Percentiles rank a stretch among this genome's conserved stretches.
Evolutionary conservation across 2,329 filamentous ascomycete genomes (phyloP).

Genomic region (Davidsoniella australis): DNA sequence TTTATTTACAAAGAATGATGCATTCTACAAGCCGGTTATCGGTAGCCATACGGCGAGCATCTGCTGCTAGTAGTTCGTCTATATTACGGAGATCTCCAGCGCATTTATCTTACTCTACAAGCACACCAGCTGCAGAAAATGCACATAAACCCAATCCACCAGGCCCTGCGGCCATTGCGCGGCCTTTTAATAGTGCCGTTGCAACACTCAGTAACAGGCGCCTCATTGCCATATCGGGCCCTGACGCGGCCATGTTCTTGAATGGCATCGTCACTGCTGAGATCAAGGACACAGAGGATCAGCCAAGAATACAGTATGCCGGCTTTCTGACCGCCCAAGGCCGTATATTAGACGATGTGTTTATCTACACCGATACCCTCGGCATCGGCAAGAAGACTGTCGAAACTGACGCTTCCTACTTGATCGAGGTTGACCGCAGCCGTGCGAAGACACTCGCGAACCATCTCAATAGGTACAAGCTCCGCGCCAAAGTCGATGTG

Average conservation of each 20-base stretch:
- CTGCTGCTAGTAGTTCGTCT: too few species aligned
- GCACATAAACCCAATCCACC: too few species aligned
- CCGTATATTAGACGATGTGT: constrained; percentile 73
- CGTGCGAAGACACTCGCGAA: constrained; percentile 45
- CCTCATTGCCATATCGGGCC: constrained; percentile 62
- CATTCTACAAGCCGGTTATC: too few species aligned
- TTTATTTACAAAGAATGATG: too few species aligned
- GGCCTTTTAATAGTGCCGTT: background rate
- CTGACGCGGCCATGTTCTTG: constrained; percentile 67
- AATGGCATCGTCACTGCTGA: constrained; percentile 75
- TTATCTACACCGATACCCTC: constrained; percentile 50
- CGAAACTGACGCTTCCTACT: constrained; percentile 23
- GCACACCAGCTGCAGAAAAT: too few species aligned
- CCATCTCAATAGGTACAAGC: constrained; percentile 71
- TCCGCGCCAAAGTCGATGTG: constrained; percentile 62
- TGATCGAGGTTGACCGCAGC: constrained; percentile 66
- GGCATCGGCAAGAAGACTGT: constrained; percentile 10
- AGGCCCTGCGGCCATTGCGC: too few species aligned
- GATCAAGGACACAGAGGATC: constrained; percentile 24
- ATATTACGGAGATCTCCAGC: too few species aligned
- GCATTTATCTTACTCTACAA: too few species aligned
- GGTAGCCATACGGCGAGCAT: too few species aligned
- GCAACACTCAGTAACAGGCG: constrained; percentile 31
- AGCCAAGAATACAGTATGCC: constrained; percentile 48
- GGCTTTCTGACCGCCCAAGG: constrained; percentile 78